Base-by-base conservation (phyloP, 371 early-diverging fungal genomes). In the Mucor lusitanicus region DNA sequence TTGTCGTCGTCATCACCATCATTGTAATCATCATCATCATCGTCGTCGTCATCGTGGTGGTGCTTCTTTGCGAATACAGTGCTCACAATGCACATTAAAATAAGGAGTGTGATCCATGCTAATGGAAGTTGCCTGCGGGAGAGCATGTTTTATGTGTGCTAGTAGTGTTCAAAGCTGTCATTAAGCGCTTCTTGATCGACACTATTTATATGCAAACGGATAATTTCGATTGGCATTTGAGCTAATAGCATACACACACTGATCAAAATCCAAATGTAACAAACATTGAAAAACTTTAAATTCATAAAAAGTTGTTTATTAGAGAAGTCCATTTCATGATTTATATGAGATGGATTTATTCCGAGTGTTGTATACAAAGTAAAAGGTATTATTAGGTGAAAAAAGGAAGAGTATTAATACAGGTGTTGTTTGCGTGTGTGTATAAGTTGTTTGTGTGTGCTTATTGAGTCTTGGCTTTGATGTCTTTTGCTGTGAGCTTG, bases 41-140 rank as follows among this genome's bases (percentile, higher is more conserved):
- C 65, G 13, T 58, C 35, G 19, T 65, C 48, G 2, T 53, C 53
- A 39, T 67, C 67, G 28, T 59, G 54, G 54, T 42, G 39, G 19
- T 63, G 50, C 15, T 39, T 25, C 17, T 46, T 28, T 6, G 66
- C 66, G 37, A 50, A 27, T 12, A 59, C 60, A 25, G 44, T 39
- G 27, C 58, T 64, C 5, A 64, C 25, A 0, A 69, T 37, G 11
- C 50, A 59, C 2, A 64, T 12, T n/a, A 63, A 3, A 12, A 69
- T 25, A 23, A 69, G n/a, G 6, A 69, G 53, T 12, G 64, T 40
- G 3, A 69, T 58, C 60, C 64, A 64, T 19, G 53, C 25, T 11
- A 64, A 64, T 15, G 59, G 30, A 64, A 69, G 30, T 44, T 44
- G 50, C 40, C 60, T 69, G 19, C 63, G 62, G 39, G 68, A 33